Base-by-base conservation (phyloP, 2,329 filamentous ascomycete genomes). In the Hypomyces perniciosus region DNA sequence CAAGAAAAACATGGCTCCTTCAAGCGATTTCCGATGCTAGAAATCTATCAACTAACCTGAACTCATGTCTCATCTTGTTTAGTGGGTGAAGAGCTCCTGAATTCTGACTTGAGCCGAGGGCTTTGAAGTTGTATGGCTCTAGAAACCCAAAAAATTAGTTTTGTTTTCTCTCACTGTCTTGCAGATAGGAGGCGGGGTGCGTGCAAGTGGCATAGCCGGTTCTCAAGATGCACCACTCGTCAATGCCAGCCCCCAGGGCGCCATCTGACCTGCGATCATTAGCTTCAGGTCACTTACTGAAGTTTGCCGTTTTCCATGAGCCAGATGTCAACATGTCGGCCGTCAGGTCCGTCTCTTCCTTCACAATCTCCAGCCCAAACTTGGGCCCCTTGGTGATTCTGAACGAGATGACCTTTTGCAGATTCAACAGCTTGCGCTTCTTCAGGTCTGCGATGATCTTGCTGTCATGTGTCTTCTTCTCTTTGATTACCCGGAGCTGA, bases 291-390 rank as follows among this genome's bases (percentile, higher is more conserved):
- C 91, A 44, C 53, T 48, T 9, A 55, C 53, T 97, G 78, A 97
- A 92, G 57, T 85, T 83, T 7, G 88, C 89, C 38, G 86, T 88
- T 76, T 96, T 92, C 93, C 93, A 99, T 13, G 88, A 82, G 40
- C 92, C 92, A 59, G 78, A 86, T 43, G 84, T 76, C 57, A 99
- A 76, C 88, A 99, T 96, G 52, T 99, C 93, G 47, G 84, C 86
- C 8, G 93, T 97, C 64, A 99, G 75, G 67, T 99, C 93, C 40
- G 93, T 96, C 71, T 95, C 90, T 73, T 97, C 91, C 70, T 95
- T 90, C 42, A 86, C 79, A 57, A 97, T 88, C 70, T 96, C 86
- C 44, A 87, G 81, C 40, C 90, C 88, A 66, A 90, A 99, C 69
- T 95, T 95, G 54, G 84, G 72, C 0, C 90, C 93, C 75, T 96